Percentiles rank a stretch among this genome's conserved stretches.
These are phyloP conservation scores for Terana coerulea DNA, from an alignment of 768 basidiomycete genomes.

Conservation along the genomic window DNA sequence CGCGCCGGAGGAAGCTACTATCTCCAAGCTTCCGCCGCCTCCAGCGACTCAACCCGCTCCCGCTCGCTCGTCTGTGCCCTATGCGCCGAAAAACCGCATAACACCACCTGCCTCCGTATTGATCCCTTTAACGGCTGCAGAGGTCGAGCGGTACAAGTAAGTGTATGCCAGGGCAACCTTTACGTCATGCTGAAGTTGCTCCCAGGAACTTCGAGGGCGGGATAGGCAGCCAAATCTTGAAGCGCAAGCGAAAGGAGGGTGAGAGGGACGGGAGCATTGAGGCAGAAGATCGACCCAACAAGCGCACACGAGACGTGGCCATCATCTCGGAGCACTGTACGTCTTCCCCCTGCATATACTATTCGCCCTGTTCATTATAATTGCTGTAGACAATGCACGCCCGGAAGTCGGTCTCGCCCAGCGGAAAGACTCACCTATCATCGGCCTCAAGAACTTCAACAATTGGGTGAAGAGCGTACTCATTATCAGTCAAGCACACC, in stretches of 20 bases:
- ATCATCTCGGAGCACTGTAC: constrained; percentile 77
- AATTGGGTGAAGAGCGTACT: constrained; percentile 99
- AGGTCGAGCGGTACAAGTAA: constrained; percentile 47
- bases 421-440: constrained; percentile 88
- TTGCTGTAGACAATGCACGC: constrained; percentile 75
- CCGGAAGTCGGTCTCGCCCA: constrained; percentile 87
- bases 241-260: constrained; percentile 43
- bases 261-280: constrained; percentile 24
- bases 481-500: constrained; percentile 85
- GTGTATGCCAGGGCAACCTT: neutral
- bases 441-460: constrained; percentile 96
- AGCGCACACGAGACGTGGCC: constrained; percentile 63
- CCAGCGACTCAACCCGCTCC: constrained; percentile 13
- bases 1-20: constrained; percentile 16
- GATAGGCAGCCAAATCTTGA: constrained; percentile 48
- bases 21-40: constrained; percentile 13
- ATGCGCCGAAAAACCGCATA: constrained; percentile 59
- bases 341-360: constrained; percentile 27
- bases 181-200: neutral
- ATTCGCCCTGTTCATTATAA: neutral
- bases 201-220: constrained; percentile 47
- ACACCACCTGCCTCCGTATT: constrained; percentile 61
- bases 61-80: constrained; percentile 40
- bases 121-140: constrained; percentile 57
- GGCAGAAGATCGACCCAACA: constrained; percentile 41